phyloP scores from a whole-genome alignment of 257 asterid species.

The Solanum okadae region DNA sequence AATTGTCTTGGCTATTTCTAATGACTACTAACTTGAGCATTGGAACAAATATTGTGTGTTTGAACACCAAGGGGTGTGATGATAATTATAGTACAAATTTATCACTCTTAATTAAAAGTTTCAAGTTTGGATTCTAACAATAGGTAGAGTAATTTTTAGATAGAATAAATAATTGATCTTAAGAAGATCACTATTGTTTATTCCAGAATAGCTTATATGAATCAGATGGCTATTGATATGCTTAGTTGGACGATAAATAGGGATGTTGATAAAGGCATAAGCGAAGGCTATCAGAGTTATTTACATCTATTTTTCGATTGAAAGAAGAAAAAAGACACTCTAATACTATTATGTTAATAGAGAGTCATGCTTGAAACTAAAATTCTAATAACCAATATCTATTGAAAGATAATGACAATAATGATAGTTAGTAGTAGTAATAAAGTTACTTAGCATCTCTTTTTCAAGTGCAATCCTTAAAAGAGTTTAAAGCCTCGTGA shows the following conservation, averaged over 20 bases:
- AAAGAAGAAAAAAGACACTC: too few species aligned
- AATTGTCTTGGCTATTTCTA: neutral
- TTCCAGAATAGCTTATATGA: neutral
- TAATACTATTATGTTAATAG: too few species aligned
- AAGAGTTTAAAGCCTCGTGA: neutral
- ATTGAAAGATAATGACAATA: neutral
- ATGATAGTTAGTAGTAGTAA: neutral
- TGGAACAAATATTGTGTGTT: neutral
- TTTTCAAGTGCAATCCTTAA: neutral
- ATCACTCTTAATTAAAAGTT: neutral
- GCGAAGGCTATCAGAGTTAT: rapidly evolving
- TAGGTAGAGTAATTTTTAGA: neutral
- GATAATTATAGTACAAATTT: neutral
- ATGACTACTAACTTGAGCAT: neutral
- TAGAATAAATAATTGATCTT: neutral
- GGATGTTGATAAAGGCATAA: neutral
- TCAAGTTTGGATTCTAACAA: neutral
- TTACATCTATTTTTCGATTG: neutral
- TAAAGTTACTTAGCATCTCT: neutral
- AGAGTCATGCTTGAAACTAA: neutral
- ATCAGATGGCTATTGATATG: neutral
- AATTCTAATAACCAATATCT: neutral
- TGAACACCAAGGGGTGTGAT: neutral
- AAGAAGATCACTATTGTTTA: neutral
- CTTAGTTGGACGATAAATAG: neutral